These are phyloP conservation scores for Solanum rostratum DNA, from an alignment of 257 asterid genomes.

Conservation along the genomic window DNA sequence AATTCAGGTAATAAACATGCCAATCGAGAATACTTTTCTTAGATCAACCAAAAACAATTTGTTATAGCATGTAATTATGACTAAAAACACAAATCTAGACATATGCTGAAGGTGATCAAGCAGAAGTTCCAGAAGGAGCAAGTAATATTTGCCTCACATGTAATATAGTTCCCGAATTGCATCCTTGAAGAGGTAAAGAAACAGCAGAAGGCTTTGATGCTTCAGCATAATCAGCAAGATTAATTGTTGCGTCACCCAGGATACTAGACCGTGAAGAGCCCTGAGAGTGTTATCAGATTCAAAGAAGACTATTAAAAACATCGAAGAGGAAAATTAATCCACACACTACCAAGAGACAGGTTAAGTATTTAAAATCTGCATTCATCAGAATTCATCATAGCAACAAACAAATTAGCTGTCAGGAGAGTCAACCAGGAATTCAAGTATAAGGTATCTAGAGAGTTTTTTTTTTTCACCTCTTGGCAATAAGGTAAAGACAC, in stretches of 20 bases:
- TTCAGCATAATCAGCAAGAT: slow-evolving; percentile 91
- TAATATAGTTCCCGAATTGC: slow-evolving; percentile 68
- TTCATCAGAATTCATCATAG: background rate
- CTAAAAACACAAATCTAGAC: background rate
- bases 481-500: background rate
- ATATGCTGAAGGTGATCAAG: background rate
- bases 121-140: background rate
- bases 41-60: background rate
- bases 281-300: slow-evolving; percentile 26
- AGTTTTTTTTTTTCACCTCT: background rate
- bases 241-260: slow-evolving; percentile 85
- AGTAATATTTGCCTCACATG: slow-evolving; percentile 45
- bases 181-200: slow-evolving; percentile 77
- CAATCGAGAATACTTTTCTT: background rate
- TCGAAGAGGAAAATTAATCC: background rate
- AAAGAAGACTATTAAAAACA: background rate
- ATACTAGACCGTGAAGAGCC: slow-evolving; percentile 88
- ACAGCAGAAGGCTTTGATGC: slow-evolving; percentile 64
- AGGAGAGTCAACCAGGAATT: background rate
- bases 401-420: background rate
- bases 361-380: background rate
- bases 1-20: background rate
- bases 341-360: background rate
- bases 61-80: background rate
- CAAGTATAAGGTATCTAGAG: background rate